phyloP scores from a whole-genome alignment of 2,329 filamentous ascomycete species.

The Fusarium sp. region DNA sequence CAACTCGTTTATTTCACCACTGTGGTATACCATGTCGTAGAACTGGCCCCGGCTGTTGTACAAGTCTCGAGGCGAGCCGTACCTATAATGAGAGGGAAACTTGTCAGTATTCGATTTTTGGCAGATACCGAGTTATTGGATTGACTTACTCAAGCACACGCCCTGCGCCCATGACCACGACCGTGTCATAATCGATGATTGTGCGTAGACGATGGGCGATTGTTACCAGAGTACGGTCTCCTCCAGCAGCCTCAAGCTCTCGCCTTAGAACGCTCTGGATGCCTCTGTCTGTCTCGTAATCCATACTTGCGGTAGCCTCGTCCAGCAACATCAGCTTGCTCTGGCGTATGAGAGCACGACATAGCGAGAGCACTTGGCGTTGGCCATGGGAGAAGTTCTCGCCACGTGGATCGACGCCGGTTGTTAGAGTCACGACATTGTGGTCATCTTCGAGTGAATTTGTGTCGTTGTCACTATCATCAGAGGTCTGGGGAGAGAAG shows the following conservation, averaged over 20 bases:
- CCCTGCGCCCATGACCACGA: constrained; percentile 67
- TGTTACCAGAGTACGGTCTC: constrained; percentile 64
- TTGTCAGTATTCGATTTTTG: constrained; percentile 6
- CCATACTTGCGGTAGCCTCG: constrained; percentile 69
- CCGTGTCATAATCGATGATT: constrained; percentile 68
- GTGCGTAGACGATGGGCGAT: constrained; percentile 68
- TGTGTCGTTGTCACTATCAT: constrained; percentile 46
- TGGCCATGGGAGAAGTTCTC: constrained; percentile 69
- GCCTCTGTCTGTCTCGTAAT: constrained; percentile 66
- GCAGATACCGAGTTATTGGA: not conserved
- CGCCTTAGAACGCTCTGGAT: constrained; percentile 65
- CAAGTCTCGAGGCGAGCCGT: constrained; percentile 60
- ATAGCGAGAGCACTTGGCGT: constrained; percentile 67
- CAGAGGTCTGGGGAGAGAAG: constrained; percentile 56
- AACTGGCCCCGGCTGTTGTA: constrained; percentile 59
- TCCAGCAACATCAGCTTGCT: constrained; percentile 67
- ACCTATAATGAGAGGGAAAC: constrained; percentile 43
- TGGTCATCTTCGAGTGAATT: constrained; percentile 26
- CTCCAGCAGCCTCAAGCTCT: constrained; percentile 58
- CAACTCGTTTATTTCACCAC: constrained; percentile 62
- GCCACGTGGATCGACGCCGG: constrained; percentile 62
- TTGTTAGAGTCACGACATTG: constrained; percentile 53
- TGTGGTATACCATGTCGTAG: constrained; percentile 66
- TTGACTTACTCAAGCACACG: constrained; percentile 61
- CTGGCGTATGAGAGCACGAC: constrained; percentile 64